These are phyloP conservation scores for Aurantiochytrium sp. DNA, from an alignment of 108 stramenopile species.

Conservation along the genomic window DNA sequence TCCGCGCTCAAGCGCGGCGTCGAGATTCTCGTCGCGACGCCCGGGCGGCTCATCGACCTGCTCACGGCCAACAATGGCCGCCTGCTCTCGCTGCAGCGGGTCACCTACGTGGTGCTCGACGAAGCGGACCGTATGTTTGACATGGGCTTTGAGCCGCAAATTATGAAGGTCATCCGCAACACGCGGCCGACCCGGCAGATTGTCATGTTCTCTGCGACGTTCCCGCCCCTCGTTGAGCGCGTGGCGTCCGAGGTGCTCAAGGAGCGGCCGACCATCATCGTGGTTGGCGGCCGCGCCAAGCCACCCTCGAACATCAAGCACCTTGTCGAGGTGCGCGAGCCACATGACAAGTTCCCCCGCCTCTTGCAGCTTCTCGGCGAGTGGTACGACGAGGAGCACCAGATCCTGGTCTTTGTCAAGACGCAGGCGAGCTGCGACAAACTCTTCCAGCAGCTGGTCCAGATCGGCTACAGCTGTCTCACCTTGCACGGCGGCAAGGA, in stretches of 20 bases:
- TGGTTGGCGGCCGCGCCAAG: conserved; percentile 89
- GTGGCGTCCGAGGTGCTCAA: conserved; percentile 78
- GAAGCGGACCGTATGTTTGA: conserved; percentile 99
- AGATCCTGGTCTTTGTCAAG: conserved; percentile 91
- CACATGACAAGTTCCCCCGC: conserved; percentile 91
- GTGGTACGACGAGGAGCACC: conserved; percentile 80
- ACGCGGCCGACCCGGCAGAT: conserved; percentile 90
- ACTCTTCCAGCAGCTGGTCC: conserved; percentile 82
- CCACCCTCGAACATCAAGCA: conserved; percentile 87
- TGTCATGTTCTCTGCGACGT: conserved; percentile 96
- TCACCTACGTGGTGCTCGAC: conserved; percentile 91
- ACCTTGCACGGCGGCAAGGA: conserved; percentile 98
- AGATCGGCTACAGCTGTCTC: conserved; percentile 84
- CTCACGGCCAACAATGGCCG: conserved; percentile 90
- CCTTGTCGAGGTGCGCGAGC: conserved; percentile 82
- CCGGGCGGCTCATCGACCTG: conserved; percentile 97
- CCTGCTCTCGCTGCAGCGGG: conserved; percentile 78
- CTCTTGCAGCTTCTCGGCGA: conserved; percentile 93
- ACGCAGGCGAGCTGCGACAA: conserved; percentile 87
- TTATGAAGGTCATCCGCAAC: conserved; percentile 79
- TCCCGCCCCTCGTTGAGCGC: conserved; percentile 84
- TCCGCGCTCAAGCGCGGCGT: conserved; percentile 88
- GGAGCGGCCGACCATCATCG: conserved; percentile 80
- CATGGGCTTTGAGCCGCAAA: conserved; percentile 99
- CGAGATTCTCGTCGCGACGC: conserved; percentile 95